A percentile compares a stretch with the other conserved stretches of the same genome.
Evolutionary conservation across 768 basidiomycete species (phyloP).

Genomic region (Boletus eberwhitei): DNA sequence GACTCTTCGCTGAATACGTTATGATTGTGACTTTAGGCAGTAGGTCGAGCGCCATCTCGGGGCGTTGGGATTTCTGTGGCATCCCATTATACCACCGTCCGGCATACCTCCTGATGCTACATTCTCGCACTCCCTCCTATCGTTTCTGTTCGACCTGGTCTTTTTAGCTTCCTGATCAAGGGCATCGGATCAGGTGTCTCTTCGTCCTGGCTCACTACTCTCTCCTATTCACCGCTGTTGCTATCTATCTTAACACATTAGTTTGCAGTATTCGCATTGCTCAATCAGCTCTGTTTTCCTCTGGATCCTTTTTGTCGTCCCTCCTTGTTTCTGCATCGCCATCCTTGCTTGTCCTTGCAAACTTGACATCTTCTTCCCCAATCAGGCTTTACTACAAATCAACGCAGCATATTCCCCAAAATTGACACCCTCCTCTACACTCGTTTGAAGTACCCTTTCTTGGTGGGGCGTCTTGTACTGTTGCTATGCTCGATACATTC

Average conservation of each 20-base stretch:
- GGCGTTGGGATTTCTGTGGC: constrained; percentile 15
- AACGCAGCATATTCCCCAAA: constrained; percentile 24
- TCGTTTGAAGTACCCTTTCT: constrained; percentile 28
- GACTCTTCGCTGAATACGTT: constrained; percentile 17
- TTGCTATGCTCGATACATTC: constrained; percentile 34
- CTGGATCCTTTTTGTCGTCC: constrained; percentile 23
- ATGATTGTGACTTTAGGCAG: constrained; percentile 18
- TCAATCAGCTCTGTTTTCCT: constrained; percentile 18
- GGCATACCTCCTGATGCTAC: constrained; percentile 5
- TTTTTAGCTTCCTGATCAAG: constrained; percentile 10
- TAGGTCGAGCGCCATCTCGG: constrained; percentile 7
- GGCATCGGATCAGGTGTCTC: constrained; percentile 19
- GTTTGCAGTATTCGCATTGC: constrained; percentile 25
- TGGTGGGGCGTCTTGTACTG: constrained; percentile 32
- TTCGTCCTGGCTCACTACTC: constrained; percentile 14
- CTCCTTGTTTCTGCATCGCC: constrained; percentile 23
- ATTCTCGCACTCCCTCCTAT: constrained; percentile 1
- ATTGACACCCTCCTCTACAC: constrained; percentile 26
- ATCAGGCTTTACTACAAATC: constrained; percentile 15
- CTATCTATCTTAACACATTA: constrained; percentile 26
- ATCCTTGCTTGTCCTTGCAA: constrained; percentile 22
- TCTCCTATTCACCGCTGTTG: constrained; percentile 19
- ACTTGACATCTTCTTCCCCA: constrained; percentile 10
- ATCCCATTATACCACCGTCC: constrained; percentile 19
- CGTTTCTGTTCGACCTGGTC: constrained; percentile 17